Evolutionary conservation across 306 rosid species (phyloP), one percentile per base, ranked within the genome.

Genomic region (Notholithocarpus densiflorus): DNA sequence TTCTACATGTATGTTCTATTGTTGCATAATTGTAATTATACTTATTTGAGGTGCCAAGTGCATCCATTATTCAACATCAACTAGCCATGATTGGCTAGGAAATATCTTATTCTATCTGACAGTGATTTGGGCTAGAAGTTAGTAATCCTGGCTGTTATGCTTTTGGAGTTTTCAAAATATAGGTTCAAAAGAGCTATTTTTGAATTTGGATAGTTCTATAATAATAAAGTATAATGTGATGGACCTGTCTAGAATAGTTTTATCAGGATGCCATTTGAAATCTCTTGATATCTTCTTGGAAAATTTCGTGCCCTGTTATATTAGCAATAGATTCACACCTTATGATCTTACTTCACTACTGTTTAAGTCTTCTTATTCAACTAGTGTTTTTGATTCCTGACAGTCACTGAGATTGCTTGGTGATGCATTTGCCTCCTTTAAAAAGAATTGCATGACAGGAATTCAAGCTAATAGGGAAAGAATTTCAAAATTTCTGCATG

Each of bases 371-470:
- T 32, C 61, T 55, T 32, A 60, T 45, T 45, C 3, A 59, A 34
- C 66, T 24, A 15, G 75, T 71, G 21, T 73, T 71, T 57, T 74
- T 72, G 48, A 61, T 51, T 80, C 32, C 53, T 86, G 77, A 75
- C 82, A 96, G 99, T 96, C 99, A 4, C 40, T 93, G 75, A 91
- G 99, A 89, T 90, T 96, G 84, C 91, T 93, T 45, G 99, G 96
- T 75, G 98, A 96, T 82, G 92, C 99, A 75, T 88, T 94, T 68
- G 89, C 90, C 75, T 96, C 99, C 84, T 96, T 93, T 52, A 97
- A 93, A 70, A 93, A 90, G 96, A 96, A 96, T 86, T 96, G 99
- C 37, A 96, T 92, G 20, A 88, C 94, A 86, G 99, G 98, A 78
- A 90, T 93, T 84, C 91, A 89, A 82, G 99, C 99, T 48, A 93